A percentile compares a stretch with the other conserved stretches of the same genome.
Conservation (phyloP, 306 rosid species). For the Fragaria nilgerrensis region DNA sequence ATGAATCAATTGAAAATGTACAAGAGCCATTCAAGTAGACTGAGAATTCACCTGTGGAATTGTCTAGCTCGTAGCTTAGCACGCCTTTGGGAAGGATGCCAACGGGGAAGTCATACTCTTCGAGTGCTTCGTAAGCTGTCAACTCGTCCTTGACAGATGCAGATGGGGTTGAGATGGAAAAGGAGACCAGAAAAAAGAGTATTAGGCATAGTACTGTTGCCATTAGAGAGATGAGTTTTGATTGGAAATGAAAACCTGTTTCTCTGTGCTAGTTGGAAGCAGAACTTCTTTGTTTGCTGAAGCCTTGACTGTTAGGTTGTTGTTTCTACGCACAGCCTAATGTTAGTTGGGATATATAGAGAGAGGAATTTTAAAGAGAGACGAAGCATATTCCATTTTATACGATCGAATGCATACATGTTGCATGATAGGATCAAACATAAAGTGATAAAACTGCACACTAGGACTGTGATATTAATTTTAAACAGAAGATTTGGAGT, state of each 20-base stretch:
- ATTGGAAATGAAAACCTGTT: slow-evolving; percentile 10
- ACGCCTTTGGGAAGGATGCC: slow-evolving; percentile 59
- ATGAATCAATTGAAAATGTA: slow-evolving; percentile 32
- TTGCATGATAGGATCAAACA: not conserved
- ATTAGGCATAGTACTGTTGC: slow-evolving; percentile 6
- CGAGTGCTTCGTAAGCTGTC: slow-evolving; percentile 43
- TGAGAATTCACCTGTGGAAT: slow-evolving; percentile 49
- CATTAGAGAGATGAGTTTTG: slow-evolving; percentile 19
- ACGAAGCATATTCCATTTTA: slow-evolving; percentile 1
- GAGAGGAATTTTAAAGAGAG: not conserved
- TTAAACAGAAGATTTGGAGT: not conserved
- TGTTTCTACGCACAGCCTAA: not conserved
- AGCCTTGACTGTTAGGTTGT: slow-evolving; percentile 19
- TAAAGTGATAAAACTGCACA: not conserved
- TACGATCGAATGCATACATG: not conserved
- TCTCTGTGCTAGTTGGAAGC: not conserved
- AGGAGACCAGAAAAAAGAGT: slow-evolving; percentile 26
- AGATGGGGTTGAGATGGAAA: slow-evolving; percentile 8
- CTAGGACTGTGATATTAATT: not conserved
- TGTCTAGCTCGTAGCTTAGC: slow-evolving; percentile 36
- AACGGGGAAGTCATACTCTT: slow-evolving; percentile 44
- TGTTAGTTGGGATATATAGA: not conserved
- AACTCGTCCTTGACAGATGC: slow-evolving; percentile 9
- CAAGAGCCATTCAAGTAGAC: slow-evolving; percentile 41
- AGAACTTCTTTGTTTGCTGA: not conserved